A percentile compares a stretch with the other conserved stretches of the same genome.
These are phyloP conservation scores for Rhizopus microsporus DNA, from an alignment of 371 early-diverging fungal genomes.

Conservation along the genomic window DNA sequence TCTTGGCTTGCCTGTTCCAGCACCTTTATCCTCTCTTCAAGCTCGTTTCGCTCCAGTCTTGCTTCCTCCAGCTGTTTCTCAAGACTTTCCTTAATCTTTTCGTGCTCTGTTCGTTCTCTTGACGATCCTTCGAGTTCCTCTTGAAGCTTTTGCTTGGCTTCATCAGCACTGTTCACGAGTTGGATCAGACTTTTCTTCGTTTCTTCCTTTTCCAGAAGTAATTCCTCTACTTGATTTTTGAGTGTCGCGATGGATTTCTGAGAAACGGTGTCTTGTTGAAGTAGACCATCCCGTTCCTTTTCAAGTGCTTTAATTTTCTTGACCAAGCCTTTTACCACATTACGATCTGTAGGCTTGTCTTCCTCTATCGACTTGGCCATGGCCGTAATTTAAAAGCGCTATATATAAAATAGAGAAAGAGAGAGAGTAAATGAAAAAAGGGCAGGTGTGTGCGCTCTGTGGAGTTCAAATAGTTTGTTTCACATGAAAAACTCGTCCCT, in stretches of 20 bases:
- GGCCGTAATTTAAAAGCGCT: no score
- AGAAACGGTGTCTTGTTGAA: slow-evolving; percentile 12
- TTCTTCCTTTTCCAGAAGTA: slow-evolving; percentile 46
- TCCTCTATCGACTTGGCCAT: not conserved
- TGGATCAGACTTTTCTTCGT: slow-evolving; percentile 42
- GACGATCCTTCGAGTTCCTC: slow-evolving; percentile 35
- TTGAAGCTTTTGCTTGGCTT: slow-evolving; percentile 20
- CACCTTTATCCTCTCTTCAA: slow-evolving; percentile 6
- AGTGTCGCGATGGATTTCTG: slow-evolving; percentile 27
- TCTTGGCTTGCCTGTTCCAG: not conserved
- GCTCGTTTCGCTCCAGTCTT: not conserved
- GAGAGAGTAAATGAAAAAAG: no score
- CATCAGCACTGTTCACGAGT: slow-evolving; percentile 46
- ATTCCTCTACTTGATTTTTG: slow-evolving; percentile 46
- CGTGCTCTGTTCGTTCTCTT: slow-evolving; percentile 16
- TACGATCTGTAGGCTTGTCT: slow-evolving; percentile 18
- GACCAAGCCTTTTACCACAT: slow-evolving; percentile 44
- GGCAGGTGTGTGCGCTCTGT: no score
- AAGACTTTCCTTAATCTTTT: slow-evolving; percentile 2
- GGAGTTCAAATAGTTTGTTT: no score
- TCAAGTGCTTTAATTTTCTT: slow-evolving; percentile 39
- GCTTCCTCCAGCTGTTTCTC: slow-evolving; percentile 4
- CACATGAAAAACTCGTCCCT: no score
- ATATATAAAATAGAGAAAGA: no score
- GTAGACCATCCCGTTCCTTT: slow-evolving; percentile 34